A percentile compares a stretch with the other conserved stretches of the same genome.
Conservation (phyloP, 2,329 filamentous ascomycete species). For the Colletotrichum sp. region DNA sequence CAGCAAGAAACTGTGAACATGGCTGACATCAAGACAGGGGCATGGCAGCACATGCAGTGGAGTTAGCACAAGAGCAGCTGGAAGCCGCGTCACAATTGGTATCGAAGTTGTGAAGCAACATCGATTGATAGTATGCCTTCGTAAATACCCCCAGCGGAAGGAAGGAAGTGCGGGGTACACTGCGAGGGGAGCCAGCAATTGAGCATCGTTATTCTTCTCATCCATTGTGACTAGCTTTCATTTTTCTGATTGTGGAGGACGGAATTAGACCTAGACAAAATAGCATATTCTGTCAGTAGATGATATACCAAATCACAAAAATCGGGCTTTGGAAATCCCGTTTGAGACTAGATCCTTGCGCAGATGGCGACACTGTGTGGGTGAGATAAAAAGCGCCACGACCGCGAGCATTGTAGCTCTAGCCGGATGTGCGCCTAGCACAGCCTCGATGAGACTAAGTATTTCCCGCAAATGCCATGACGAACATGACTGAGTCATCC, state of each 20-base stretch:
- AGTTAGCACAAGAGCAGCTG: not conserved
- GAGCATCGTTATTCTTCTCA: not conserved
- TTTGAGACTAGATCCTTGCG: not conserved
- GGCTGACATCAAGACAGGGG: not conserved
- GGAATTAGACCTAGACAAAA: not conserved
- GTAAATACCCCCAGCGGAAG: not conserved
- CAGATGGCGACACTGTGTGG: not conserved
- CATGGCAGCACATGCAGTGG: slow-evolving; percentile 7
- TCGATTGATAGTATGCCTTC: not conserved
- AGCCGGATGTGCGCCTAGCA: not conserved
- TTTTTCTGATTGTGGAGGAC: not conserved
- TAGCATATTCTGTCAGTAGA: not conserved
- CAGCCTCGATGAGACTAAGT: not conserved
- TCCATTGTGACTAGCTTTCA: not conserved
- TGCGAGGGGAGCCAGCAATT: not conserved
- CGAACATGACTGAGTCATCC: not conserved
- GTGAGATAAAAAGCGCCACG: not conserved
- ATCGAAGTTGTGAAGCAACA: not conserved
- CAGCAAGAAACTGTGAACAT: not conserved
- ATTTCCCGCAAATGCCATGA: not conserved
- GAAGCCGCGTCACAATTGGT: not conserved
- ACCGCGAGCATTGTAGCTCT: not conserved
- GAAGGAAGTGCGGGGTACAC: not conserved
- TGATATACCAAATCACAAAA: not conserved
- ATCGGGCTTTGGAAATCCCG: not conserved